Evolutionary conservation across 2,329 filamentous ascomycete species (phyloP).

Genomic region (Botrytis medusae): DNA sequence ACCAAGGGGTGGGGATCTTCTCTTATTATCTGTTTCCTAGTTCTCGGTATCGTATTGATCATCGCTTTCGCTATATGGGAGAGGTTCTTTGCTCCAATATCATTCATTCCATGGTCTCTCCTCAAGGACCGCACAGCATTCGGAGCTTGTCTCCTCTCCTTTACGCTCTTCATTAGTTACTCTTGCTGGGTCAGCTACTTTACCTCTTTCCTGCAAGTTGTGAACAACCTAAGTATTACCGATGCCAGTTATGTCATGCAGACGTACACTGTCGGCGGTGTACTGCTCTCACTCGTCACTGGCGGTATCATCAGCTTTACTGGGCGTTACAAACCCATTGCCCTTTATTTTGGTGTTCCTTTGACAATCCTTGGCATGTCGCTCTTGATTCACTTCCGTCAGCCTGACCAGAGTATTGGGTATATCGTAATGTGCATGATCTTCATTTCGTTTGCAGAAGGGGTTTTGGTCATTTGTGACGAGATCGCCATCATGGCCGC

Average conservation of each 20-base stretch:
- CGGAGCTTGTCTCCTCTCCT: neutral
- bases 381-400: neutral
- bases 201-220: neutral
- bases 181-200: neutral
- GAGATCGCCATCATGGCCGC: neutral
- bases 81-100: neutral
- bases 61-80: neutral
- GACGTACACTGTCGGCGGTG: neutral
- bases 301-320: neutral
- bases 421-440: neutral
- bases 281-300: neutral
- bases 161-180: neutral
- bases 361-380: neutral
- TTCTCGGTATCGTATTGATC: neutral
- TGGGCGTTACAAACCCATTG: neutral
- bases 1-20: neutral
- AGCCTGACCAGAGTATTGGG: neutral
- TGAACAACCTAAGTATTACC: neutral
- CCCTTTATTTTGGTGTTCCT: neutral
- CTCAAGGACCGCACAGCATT: neutral
- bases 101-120: neutral
- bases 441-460: neutral
- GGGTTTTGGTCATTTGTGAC: neutral
- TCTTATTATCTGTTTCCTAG: neutral
- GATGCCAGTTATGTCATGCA: neutral